Evolutionary conservation across 106 monocot species (phyloP).

Genomic region (Dendrobium huoshanense): DNA sequence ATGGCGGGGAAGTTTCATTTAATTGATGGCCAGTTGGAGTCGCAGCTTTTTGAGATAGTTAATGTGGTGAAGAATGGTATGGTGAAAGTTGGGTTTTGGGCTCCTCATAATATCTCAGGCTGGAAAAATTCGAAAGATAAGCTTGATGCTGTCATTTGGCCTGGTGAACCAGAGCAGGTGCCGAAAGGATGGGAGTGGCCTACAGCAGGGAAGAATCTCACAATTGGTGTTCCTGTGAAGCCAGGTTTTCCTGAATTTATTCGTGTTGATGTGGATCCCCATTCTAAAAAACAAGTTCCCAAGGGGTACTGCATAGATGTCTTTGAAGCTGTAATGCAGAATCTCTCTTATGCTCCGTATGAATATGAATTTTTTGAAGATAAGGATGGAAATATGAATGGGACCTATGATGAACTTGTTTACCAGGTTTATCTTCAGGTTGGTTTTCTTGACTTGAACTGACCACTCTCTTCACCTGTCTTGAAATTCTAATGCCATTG

Average conservation of each 20-base stretch:
- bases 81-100: conserved; percentile 46
- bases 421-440: conserved; percentile 74
- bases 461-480: background rate
- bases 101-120: conserved; percentile 16
- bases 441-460: background rate
- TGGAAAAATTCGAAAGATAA: background rate
- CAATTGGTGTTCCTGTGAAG: conserved; percentile 47
- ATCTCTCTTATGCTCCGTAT: conserved; percentile 39
- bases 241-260: conserved; percentile 38
- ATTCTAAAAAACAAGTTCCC: background rate
- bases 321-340: conserved; percentile 41
- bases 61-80: conserved; percentile 22
- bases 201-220: conserved; percentile 19
- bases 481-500: no score
- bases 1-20: conserved; percentile 38
- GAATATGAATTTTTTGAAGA: conserved; percentile 21
- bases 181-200: conserved; percentile 65
- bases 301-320: conserved; percentile 52
- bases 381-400: conserved; percentile 22
- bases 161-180: conserved; percentile 8
- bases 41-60: conserved; percentile 32
- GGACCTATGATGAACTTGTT: conserved; percentile 68
- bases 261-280: background rate
- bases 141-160: conserved; percentile 31
- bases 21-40: conserved; percentile 29